Base-by-base conservation (phyloP, 2,329 filamentous ascomycete species). In the Fusarium clavum region DNA sequence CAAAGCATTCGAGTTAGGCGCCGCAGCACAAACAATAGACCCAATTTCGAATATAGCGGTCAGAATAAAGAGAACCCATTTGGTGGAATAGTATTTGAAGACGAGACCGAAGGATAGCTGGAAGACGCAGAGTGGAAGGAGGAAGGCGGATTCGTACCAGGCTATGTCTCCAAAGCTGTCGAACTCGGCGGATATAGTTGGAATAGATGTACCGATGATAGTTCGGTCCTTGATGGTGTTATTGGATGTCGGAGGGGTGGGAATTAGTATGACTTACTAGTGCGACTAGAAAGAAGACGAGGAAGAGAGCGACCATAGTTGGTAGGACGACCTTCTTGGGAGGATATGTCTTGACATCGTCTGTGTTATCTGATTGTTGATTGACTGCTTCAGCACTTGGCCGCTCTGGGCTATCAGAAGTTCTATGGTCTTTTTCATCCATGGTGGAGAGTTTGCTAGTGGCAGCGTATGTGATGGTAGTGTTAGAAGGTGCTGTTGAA, bases 111-210 rank as follows among this genome's bases (percentile, higher is more conserved):
- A 68, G 0, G 65, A 69, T 4, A 69, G 24, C 20, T 69, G 65
- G n/a, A 69, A 59, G 11, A 69, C 65, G 16, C 60, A 69, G 27
- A 69, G 65, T 3, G 66, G 64, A 0, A 69, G 60, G 2, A 69
- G 60, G 8, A 69, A 69, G 10, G 66, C 66, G 0, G 65, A 69
- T 54, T 69, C 66, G 38, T 69, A 69, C 66, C 66, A 69, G 0
- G 66, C 64, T 3, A 69, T 69, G 8, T 69, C 66, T 2, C 66
- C 61, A 6, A 69, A 69, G 30, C 64, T 69, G 24, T 69, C 12
- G 22, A 69, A 69, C 0, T 69, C 66, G 18, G 64, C 30, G 7
- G 66, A 69, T 38, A 69, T 69, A 3, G 65, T 51, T 1, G 66
- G 66, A 9, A 69, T 69, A 12, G 66, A 65, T 38, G 65, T 69